Percentiles rank a stretch among this genome's conserved stretches.
phyloP scores from a whole-genome alignment of 2,329 filamentous ascomycete species.

The Dryadomyces quercivorus region DNA sequence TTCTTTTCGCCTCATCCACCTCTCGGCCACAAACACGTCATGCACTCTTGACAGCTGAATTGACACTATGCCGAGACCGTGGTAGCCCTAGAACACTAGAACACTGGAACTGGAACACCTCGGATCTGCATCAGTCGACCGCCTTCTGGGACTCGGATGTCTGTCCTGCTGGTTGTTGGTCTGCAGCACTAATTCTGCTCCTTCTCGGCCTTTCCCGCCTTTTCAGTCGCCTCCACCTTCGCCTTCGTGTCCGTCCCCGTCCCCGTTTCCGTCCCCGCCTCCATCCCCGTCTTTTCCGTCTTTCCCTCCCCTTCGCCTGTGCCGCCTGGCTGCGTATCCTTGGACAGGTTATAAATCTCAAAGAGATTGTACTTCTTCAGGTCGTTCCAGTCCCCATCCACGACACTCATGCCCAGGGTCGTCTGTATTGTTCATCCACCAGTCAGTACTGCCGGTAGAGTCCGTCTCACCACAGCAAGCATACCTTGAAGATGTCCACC shows the following conservation, averaged over 20 bases:
- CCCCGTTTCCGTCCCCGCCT: no score
- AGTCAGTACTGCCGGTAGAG: no score
- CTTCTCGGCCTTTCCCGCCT: neutral
- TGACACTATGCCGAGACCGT: no score
- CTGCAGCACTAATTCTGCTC: neutral
- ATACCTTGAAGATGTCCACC: slow-evolving; percentile 69
- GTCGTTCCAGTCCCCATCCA: slow-evolving; percentile 59
- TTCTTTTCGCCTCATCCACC: no score
- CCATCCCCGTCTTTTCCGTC: neutral
- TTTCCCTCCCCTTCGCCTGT: neutral
- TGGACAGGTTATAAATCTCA: slow-evolving; percentile 48
- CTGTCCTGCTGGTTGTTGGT: neutral
- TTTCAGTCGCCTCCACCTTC: no score
- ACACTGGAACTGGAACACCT: neutral
- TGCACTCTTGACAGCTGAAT: neutral
- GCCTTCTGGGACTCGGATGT: neutral
- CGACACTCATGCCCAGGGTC: slow-evolving; percentile 58
- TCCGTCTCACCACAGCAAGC: no score
- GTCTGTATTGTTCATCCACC: slow-evolving; percentile 39
- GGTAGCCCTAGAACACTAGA: no score
- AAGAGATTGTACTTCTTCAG: slow-evolving; percentile 69
- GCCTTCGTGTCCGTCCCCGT: no score
- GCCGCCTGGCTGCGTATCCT: slow-evolving; percentile 6
- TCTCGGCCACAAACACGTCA: neutral
- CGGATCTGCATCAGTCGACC: neutral